Percentiles rank a stretch among this genome's conserved stretches.
Evolutionary conservation across 2,329 filamentous ascomycete species (phyloP).

Genomic region (Venturia nashicola): DNA sequence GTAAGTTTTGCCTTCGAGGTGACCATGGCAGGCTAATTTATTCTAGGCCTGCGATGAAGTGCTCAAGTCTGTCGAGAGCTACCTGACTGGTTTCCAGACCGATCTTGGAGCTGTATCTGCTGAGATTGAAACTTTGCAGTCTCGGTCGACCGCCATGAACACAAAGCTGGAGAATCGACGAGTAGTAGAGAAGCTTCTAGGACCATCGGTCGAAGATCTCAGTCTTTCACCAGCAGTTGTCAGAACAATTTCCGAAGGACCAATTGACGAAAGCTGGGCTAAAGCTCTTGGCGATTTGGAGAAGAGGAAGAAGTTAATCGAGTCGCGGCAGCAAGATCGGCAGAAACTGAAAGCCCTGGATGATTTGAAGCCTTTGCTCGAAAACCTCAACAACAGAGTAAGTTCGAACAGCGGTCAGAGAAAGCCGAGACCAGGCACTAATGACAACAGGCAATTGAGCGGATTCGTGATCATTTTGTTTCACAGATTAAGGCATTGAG

Average conservation of each 20-base stretch:
- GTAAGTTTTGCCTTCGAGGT: constrained; percentile 18
- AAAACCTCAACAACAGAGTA: constrained; percentile 73
- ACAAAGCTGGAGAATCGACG: constrained; percentile 79
- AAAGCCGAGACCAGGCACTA: not conserved
- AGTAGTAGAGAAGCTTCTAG: constrained; percentile 76
- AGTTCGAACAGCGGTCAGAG: not conserved
- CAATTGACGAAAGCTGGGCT: constrained; percentile 82
- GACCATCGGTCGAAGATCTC: constrained; percentile 82
- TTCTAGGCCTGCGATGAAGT: constrained; percentile 72
- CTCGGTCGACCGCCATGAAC: constrained; percentile 71
- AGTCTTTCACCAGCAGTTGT: constrained; percentile 77
- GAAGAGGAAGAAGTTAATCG: constrained; percentile 59
- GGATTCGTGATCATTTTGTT: constrained; percentile 89
- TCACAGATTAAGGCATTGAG: constrained; percentile 87
- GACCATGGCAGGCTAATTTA: not conserved
- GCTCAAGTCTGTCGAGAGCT: constrained; percentile 81
- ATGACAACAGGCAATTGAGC: constrained; percentile 53
- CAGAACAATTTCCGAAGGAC: constrained; percentile 72
- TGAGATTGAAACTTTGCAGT: constrained; percentile 88
- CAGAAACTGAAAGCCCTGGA: constrained; percentile 61
- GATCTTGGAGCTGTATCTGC: constrained; percentile 86
- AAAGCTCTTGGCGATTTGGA: constrained; percentile 75
- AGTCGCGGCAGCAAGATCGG: constrained; percentile 51
- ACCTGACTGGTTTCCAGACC: constrained; percentile 83
- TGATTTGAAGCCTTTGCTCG: constrained; percentile 74